A percentile compares a stretch with the other conserved stretches of the same genome.
phyloP scores from a whole-genome alignment of 2,329 filamentous ascomycete genomes.

The Botrytis squamosa region DNA sequence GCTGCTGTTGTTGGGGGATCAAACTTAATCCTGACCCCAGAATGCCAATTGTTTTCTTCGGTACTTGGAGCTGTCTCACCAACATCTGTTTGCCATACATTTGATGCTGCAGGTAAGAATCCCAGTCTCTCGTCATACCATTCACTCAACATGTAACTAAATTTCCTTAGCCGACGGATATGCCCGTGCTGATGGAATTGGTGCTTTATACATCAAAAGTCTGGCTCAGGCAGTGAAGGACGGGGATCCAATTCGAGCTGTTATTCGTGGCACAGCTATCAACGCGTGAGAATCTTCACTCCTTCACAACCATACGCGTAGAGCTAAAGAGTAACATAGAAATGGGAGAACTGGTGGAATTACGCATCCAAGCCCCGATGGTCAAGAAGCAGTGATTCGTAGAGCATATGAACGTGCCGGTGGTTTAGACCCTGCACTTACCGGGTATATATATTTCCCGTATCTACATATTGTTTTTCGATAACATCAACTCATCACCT shows the following conservation, averaged over 20 bases:
- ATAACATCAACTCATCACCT: too few relatives aligned
- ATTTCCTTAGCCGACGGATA: conserved; percentile 41
- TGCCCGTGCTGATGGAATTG: conserved; percentile 46
- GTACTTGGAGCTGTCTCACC: conserved; percentile 35
- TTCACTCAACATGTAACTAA: too few relatives aligned
- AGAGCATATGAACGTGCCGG: conserved; percentile 16
- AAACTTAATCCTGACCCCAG: conserved; percentile 26
- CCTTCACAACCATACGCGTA: too few relatives aligned
- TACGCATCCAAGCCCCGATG: conserved; percentile 43
- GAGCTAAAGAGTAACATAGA: too few relatives aligned
- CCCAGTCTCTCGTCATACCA: too few relatives aligned
- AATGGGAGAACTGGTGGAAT: conserved; percentile 11
- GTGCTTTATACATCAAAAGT: conserved; percentile 44
- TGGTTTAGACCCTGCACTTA: conserved; percentile 10
- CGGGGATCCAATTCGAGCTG: conserved; percentile 44
- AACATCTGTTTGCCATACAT: conserved; percentile 18
- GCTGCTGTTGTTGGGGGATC: conserved; percentile 35
- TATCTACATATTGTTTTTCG: too few relatives aligned
- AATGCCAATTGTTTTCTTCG: background rate
- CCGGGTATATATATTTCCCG: background rate
- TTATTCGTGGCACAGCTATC: conserved; percentile 41
- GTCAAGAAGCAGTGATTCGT: conserved; percentile 39
- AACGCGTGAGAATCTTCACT: background rate
- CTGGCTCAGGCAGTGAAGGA: conserved; percentile 44
- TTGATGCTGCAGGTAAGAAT: conserved; percentile 22